Base-by-base conservation (phyloP, 1,284 basidiomycete species). In the Cystobasidium pallidum region DNA sequence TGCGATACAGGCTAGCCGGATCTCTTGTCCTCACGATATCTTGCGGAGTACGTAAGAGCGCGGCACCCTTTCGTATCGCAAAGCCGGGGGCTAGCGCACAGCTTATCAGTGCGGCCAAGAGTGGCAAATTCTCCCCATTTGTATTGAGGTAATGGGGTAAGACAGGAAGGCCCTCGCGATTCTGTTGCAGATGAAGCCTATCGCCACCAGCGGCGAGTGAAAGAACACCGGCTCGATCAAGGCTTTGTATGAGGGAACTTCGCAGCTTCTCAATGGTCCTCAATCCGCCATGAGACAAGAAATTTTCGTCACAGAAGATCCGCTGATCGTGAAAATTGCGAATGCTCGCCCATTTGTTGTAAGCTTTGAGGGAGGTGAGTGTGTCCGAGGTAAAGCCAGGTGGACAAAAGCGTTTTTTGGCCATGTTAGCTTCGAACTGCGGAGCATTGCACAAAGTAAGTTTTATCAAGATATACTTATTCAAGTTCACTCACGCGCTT, bases 61-160 rank as follows among this genome's bases (percentile, higher is more conserved):
- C 89, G 62, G 90, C 88, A 6, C 87, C 86, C n/a, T 86, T 87
- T 43, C 90, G 84, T 66, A 97, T 87, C 1, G 91, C 94, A 82
- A 94, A 96, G 81, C 96, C 95, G n/a, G 94, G 94, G 76, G 94
- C 92, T 0, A 87, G 87, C 0, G 92, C 91, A 66, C 92, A 87
- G 2, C 93, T 88, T 76, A 97, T 90, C 66, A 98, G 84, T 1
- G 90, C 92, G 13, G 91, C 88, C 21, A 96, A 83, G n/a, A 97
- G 81, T 17, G 94, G 90, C 6, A 88, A 81, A 49, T 88, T 91
- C 66, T 90, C 84, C 39, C 86, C 86, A 79, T 97, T 92, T 75
- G 82, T 83, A 78, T 91, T 92, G 72, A 95, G 82, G 75, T 87
- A 86, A 2, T 84, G 81, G 7, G 92, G 92, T 11, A 93, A 75